phyloP scores from a whole-genome alignment of 139 green algal species.

The Chlorella ohadii region DNA sequence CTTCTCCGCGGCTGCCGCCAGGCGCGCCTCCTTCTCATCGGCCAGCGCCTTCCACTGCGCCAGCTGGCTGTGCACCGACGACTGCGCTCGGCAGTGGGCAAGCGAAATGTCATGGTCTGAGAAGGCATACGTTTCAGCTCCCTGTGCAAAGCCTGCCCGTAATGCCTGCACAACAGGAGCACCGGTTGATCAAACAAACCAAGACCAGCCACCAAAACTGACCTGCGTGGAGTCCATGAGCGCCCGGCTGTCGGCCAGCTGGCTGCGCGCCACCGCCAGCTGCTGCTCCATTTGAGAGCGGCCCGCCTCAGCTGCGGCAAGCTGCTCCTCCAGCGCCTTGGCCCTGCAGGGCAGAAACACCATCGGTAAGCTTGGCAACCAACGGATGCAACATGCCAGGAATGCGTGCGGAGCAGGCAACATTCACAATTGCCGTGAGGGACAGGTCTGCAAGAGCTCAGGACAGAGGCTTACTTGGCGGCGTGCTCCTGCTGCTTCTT shows the following conservation, averaged over 20 bases:
- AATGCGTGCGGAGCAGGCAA: no score
- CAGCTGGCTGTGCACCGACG: conserved; percentile 29
- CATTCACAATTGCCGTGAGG: no score
- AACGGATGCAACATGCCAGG: no score
- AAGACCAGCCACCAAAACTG: no score
- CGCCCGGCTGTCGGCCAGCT: conserved; percentile 18
- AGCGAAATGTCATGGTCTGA: no score
- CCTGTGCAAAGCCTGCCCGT: no score
- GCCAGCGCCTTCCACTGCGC: conserved; percentile 24
- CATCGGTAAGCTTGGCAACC: no score
- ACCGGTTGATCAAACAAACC: no score
- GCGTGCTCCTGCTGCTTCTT: conserved; percentile 53
- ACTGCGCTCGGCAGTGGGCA: not conserved
- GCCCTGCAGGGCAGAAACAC: conserved; percentile 9
- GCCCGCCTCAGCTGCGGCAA: conserved; percentile 12
- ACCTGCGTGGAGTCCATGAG: conserved; percentile 39
- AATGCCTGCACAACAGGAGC: no score
- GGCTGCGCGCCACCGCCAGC: conserved; percentile 25
- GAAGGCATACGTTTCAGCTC: no score
- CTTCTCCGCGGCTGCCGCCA: conserved; percentile 9
- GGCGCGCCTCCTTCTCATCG: conserved; percentile 27
- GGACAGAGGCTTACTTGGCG: not conserved
- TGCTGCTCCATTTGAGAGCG: conserved; percentile 23
- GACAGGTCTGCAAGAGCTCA: no score
- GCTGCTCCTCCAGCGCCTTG: conserved; percentile 34